Conservation (phyloP, 805 yeast genomes). For the Saccharomycodes ludwigii region DNA sequence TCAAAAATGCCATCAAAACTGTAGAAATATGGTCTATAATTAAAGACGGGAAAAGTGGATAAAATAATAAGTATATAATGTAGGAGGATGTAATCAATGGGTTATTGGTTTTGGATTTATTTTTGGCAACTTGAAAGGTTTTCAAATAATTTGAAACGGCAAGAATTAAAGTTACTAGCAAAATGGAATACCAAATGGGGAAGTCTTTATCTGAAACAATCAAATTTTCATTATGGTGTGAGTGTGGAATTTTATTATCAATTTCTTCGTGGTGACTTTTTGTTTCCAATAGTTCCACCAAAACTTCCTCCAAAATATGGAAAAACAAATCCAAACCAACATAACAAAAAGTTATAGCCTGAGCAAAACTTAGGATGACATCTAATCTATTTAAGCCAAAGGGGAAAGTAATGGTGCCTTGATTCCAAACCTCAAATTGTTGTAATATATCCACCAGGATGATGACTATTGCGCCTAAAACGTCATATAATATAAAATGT, state of each 20-base stretch:
- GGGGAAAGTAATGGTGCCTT: slow-evolving; percentile 71
- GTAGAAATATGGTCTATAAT: slow-evolving; percentile 21
- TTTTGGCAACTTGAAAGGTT: slow-evolving; percentile 17
- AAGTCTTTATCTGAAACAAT: slow-evolving; percentile 8
- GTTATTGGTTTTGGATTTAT: slow-evolving; percentile 21
- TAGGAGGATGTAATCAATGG: slow-evolving; percentile 22
- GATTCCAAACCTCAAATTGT: slow-evolving; percentile 89
- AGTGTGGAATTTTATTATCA: slow-evolving; percentile 21
- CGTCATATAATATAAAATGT: slow-evolving; percentile 79
- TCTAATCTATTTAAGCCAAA: slow-evolving; percentile 91
- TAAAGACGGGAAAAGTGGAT: slow-evolving; percentile 16
- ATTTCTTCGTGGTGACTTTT: slow-evolving; percentile 12
- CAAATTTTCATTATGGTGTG: slow-evolving; percentile 21
- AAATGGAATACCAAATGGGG: slow-evolving; percentile 17
- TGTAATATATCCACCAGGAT: slow-evolving; percentile 68
- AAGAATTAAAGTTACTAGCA: slow-evolving; percentile 11
- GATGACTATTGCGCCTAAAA: slow-evolving; percentile 59
- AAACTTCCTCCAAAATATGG: slow-evolving; percentile 72
- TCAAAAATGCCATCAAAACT: slow-evolving; percentile 16
- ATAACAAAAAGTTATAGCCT: slow-evolving; percentile 73
- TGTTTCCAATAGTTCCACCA: slow-evolving; percentile 26
- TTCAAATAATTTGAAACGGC: slow-evolving; percentile 16
- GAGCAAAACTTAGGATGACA: slow-evolving; percentile 76
- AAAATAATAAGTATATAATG: slow-evolving; percentile 16
- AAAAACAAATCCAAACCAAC: slow-evolving; percentile 84